Evolutionary conservation across 305 asterid genomes (phyloP).

Genomic region (Salvia sclarea): DNA sequence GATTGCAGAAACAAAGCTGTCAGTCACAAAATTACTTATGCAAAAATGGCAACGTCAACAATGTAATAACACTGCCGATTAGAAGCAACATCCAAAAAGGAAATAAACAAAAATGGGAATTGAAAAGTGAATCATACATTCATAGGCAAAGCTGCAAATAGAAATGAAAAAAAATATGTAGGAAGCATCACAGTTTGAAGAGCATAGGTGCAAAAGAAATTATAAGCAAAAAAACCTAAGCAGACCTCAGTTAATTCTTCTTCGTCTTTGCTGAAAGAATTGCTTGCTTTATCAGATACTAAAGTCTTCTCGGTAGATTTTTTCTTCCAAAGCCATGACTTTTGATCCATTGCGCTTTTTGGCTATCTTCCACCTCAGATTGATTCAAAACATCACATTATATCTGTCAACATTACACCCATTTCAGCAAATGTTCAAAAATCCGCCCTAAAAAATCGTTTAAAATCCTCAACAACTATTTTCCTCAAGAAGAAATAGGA

Average conservation of each 20-base stretch:
- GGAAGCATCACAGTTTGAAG: neutral
- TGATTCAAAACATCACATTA: slow-evolving; percentile 14
- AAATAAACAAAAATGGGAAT: neutral
- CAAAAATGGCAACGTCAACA: neutral
- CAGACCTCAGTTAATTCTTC: slow-evolving; percentile 53
- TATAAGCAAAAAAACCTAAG: slow-evolving; percentile 12
- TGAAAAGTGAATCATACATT: neutral
- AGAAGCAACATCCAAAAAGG: no score
- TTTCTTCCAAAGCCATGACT: slow-evolving; percentile 87
- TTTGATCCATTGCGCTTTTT: slow-evolving; percentile 60
- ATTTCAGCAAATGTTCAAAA: slow-evolving; percentile 12
- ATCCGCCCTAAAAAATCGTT: neutral
- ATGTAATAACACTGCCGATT: neutral
- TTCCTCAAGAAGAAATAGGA: neutral
- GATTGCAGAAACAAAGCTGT: neutral
- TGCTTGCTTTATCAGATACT: slow-evolving; percentile 53
- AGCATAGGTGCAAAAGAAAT: slow-evolving; percentile 6
- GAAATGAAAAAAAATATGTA: neutral
- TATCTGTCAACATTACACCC: slow-evolving; percentile 12
- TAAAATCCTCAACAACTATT: neutral
- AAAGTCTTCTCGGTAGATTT: slow-evolving; percentile 66
- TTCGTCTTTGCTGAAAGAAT: slow-evolving; percentile 44
- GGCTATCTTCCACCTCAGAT: slow-evolving; percentile 25
- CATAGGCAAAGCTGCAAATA: neutral
- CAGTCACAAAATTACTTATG: neutral